Base-by-base conservation (phyloP, 345 rosid genomes). In the Lenwebbia sp. region DNA sequence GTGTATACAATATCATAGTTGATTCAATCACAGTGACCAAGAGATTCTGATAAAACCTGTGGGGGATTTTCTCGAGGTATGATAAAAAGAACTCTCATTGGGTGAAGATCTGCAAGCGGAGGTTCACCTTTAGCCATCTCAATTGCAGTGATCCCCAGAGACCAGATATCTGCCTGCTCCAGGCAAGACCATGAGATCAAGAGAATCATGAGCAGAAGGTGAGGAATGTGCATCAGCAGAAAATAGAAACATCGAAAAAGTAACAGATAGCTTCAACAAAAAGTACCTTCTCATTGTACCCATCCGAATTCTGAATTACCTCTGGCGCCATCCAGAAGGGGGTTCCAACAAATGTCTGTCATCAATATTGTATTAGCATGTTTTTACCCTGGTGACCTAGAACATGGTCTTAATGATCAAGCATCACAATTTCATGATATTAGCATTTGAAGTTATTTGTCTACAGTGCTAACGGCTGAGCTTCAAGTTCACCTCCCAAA, bases 281-380 rank as follows among this genome's bases (percentile, higher is more conserved):
- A 51, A 87, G 70, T 90, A 98, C 99, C 99, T 98, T 98, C 90
- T 94, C 99, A 85, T 98, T 93, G 89, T 98, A 98, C 70, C 99
- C 99, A 82, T 98, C 99, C 12, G 98, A 94, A 91, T 98, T 96
- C 90, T 96, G 99, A 92, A 98, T 98, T 65, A 98, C 99, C 90
- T 98, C 99, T 15, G 99, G 99, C 47, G 99, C 99, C 99, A 98
- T 98, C 99, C 99, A 98, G 91, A 98, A 98, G 87, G 99, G 99
- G 55, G 99, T 98, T 90, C 99, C 99, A 85, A 98, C 99, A 91
- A 98, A 95, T 86, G 99, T 98, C 99, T 98, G 96, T 86, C 86
- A 89, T 88, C 85, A 85, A 89, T 83, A 87, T 89, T 85, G 56
- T 51, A 82, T 51, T n/a, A 82, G 56, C 58, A 82, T 33, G 26